phyloP scores from a whole-genome alignment of 768 basidiomycete genomes.

The Boletus coccyginus region DNA sequence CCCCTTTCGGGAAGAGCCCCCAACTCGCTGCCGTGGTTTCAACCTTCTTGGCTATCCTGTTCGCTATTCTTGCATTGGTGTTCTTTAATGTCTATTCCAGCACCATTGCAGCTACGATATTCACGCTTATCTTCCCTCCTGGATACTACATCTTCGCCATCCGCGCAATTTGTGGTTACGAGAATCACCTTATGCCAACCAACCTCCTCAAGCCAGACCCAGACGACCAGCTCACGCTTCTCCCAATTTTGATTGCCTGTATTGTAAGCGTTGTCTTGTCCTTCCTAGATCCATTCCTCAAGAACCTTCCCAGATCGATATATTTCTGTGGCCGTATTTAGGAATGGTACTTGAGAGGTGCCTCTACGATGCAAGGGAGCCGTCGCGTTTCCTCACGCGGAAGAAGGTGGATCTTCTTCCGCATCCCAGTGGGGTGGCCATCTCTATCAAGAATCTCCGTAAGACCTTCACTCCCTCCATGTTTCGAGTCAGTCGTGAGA shows the following conservation, averaged over 20 bases:
- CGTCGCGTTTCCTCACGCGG: constrained; percentile 18
- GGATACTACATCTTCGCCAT: constrained; percentile 73
- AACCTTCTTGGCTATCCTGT: constrained; percentile 62
- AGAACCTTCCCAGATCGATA: constrained; percentile 47
- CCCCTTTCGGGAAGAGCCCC: constrained; percentile 69
- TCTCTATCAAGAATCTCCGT: constrained; percentile 57
- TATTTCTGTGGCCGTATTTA: constrained; percentile 73
- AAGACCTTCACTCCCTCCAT: constrained; percentile 56
- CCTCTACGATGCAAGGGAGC: constrained; percentile 58
- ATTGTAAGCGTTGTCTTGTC: constrained; percentile 45
- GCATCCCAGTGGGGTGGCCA: constrained; percentile 45
- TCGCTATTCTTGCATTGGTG: constrained; percentile 65
- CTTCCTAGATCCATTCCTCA: background rate
- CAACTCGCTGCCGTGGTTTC: constrained; percentile 67
- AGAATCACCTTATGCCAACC: constrained; percentile 54
- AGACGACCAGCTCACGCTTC: constrained; percentile 48
- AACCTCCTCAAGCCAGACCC: constrained; percentile 59
- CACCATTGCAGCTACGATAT: constrained; percentile 52
- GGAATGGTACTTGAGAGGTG: constrained; percentile 56
- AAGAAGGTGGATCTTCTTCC: constrained; percentile 18
- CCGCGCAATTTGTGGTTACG: constrained; percentile 65
- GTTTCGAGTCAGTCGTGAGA: constrained; percentile 39
- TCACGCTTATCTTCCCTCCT: constrained; percentile 72
- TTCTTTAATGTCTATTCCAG: constrained; percentile 38
- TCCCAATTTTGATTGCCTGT: constrained; percentile 62